These are phyloP conservation scores for Collybia sp. DNA, from an alignment of 768 basidiomycete genomes.

Conservation along the genomic window DNA sequence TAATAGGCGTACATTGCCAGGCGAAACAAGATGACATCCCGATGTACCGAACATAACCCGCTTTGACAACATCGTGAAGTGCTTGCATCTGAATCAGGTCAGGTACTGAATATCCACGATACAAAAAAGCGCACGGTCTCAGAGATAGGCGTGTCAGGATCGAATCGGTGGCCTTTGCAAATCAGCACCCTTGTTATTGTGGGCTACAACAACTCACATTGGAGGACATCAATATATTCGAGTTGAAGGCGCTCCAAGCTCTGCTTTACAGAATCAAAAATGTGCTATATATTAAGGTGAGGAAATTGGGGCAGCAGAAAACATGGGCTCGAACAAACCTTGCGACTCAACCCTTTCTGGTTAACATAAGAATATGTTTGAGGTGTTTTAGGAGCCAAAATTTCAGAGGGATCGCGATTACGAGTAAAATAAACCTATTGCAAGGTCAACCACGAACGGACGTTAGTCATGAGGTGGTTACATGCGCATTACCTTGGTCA, in stretches of 20 bases:
- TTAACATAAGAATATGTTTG: neutral
- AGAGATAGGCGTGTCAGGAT: slow-evolving; percentile 51
- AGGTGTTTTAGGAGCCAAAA: neutral
- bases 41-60: slow-evolving; percentile 58
- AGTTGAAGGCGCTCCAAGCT: slow-evolving; percentile 64
- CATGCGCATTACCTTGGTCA: neutral
- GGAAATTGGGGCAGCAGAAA: neutral
- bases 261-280: slow-evolving; percentile 63
- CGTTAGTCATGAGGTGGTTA: neutral
- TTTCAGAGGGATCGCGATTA: neutral
- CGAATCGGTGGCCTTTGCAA: slow-evolving; percentile 55
- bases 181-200: neutral
- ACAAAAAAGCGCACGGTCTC: slow-evolving; percentile 53
- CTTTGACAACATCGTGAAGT: slow-evolving; percentile 62
- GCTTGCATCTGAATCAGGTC: slow-evolving; percentile 49
- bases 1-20: slow-evolving; percentile 37
- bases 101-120: slow-evolving; percentile 26
- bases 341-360: neutral
- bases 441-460: neutral
- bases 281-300: slow-evolving; percentile 40
- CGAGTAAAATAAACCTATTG: neutral
- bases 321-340: neutral
- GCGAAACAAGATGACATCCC: slow-evolving; percentile 55
- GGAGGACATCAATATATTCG: slow-evolving; percentile 74
- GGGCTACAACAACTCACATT: slow-evolving; percentile 41